Conservation (phyloP, 2,329 filamentous ascomycete species). For the Plenodomus lindquistii region DNA sequence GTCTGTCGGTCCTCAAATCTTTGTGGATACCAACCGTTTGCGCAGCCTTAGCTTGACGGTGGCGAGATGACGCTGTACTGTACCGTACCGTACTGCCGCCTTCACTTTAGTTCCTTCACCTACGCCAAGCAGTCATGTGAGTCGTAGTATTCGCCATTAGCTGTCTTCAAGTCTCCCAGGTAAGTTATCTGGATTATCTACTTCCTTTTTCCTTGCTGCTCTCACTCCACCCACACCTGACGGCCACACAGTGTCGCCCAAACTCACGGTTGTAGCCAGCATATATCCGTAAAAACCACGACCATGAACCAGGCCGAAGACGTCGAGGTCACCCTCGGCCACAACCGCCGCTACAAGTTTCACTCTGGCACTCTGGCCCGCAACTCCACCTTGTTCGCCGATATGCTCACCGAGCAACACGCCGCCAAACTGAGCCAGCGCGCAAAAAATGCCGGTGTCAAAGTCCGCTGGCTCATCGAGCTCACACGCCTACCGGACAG, state of each 20-base stretch:
- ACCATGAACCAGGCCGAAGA: conserved; percentile 43
- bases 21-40: too few species aligned
- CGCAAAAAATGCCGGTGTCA: conserved; percentile 28
- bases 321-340: conserved; percentile 38
- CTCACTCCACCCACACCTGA: neutral
- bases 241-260: neutral
- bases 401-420: conserved; percentile 34
- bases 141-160: neutral
- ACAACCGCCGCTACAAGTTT: conserved; percentile 35
- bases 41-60: too few species aligned
- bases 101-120: neutral
- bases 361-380: conserved; percentile 42
- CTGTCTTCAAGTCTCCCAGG: neutral
- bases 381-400: conserved; percentile 34
- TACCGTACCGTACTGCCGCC: neutral
- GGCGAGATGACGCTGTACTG: too few species aligned
- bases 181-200: neutral
- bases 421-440: conserved; percentile 31
- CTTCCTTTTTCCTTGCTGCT: neutral
- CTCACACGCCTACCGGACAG: conserved; percentile 26
- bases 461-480: conserved; percentile 40
- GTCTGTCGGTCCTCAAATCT: too few species aligned
- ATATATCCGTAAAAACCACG: neutral
- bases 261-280: neutral
- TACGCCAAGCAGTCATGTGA: neutral